Conservation (phyloP, 805 yeast genomes). For the Hanseniaspora guilliermondii region DNA sequence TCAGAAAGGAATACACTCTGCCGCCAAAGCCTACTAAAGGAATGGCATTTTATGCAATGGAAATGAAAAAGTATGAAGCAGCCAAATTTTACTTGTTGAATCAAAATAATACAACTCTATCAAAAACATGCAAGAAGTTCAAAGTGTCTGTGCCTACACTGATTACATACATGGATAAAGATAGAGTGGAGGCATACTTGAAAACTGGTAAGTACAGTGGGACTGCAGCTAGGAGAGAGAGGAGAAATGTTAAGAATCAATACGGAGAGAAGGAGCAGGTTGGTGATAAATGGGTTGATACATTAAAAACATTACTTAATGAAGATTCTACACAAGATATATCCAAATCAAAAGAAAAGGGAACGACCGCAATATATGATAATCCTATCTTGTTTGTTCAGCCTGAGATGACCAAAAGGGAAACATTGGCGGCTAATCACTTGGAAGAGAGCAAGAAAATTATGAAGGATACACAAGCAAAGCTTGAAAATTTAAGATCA, state of each 20-base stretch:
- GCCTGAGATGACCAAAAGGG: neutral
- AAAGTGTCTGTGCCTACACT: constrained; percentile 14
- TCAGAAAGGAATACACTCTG: constrained; percentile 14
- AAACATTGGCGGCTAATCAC: neutral
- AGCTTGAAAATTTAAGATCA: neutral
- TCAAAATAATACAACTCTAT: constrained; percentile 9
- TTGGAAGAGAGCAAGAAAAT: neutral
- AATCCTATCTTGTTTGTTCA: neutral
- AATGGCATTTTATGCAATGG: constrained; percentile 1
- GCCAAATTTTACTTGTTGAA: constrained; percentile 13
- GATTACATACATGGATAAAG: constrained; percentile 14
- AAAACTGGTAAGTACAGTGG: constrained; percentile 14
- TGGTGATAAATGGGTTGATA: constrained; percentile 8
- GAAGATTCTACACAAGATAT: neutral
- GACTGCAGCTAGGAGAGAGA: constrained; percentile 10
- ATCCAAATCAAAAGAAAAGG: neutral
- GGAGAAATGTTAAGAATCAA: constrained; percentile 13
- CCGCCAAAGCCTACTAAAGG: constrained; percentile 13
- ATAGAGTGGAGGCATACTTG: constrained; percentile 9
- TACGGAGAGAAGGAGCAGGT: constrained; percentile 11
- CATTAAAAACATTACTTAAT: neutral
- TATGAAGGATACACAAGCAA: constrained; percentile 1
- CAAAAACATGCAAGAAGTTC: constrained; percentile 6
- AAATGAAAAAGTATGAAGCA: constrained; percentile 13
- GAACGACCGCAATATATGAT: no score